phyloP scores from a whole-genome alignment of 805 yeast genomes.

The Saturnispora mendoncae region DNA sequence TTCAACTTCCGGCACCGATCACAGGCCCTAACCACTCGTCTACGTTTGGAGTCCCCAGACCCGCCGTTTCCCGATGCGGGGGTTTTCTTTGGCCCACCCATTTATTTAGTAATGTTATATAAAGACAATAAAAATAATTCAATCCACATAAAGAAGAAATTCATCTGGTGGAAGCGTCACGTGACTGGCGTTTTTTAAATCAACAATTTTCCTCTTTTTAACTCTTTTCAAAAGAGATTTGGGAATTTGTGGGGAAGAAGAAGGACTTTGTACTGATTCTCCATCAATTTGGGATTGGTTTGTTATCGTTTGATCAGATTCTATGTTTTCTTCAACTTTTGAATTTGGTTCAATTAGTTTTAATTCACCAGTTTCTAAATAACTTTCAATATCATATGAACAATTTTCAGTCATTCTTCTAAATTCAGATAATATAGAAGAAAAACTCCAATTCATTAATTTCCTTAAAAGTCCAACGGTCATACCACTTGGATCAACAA shows the following conservation, averaged over 20 bases:
- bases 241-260: conserved; percentile 57
- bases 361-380: conserved; percentile 47
- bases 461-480: conserved; percentile 74
- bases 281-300: conserved; percentile 2
- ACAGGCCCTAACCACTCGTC: conserved; percentile 42
- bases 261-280: not conserved
- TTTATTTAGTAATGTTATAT: too few species aligned
- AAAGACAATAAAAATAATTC: too few species aligned
- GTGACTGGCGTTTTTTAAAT: not conserved
- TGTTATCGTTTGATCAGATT: conserved; percentile 34
- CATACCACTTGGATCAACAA: conserved; percentile 75
- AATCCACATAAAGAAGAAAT: conserved; percentile 1
- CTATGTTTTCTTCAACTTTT: conserved; percentile 47
- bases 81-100: too few species aligned
- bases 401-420: conserved; percentile 62
- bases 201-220: not conserved
- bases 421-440: conserved; percentile 79
- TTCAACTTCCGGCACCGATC: conserved; percentile 43
- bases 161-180: conserved; percentile 3
- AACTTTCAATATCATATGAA: conserved; percentile 74
- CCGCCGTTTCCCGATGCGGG: too few species aligned
- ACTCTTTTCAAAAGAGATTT: conserved; percentile 20
- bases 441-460: conserved; percentile 81
- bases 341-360: not conserved
- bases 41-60: conserved; percentile 22